These are phyloP conservation scores for Fusarium buharicum DNA, from an alignment of 2,329 filamentous ascomycete species.

Conservation along the genomic window DNA sequence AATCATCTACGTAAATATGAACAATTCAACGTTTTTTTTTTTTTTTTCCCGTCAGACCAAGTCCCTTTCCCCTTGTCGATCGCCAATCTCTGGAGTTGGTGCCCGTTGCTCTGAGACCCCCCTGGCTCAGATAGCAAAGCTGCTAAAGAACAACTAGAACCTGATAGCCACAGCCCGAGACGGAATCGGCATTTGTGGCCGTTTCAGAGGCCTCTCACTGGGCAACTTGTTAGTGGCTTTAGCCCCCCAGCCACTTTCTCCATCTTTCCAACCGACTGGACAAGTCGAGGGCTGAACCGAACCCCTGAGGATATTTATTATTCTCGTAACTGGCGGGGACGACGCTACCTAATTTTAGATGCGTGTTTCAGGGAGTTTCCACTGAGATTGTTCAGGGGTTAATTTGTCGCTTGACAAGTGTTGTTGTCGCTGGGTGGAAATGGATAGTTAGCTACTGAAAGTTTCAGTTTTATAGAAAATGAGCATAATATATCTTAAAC, in stretches of 20 bases:
- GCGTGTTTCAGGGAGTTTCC: constrained; percentile 33
- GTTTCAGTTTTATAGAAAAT: not conserved
- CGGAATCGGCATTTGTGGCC: constrained; percentile 26
- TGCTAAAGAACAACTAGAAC: not conserved
- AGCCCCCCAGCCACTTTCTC: constrained; percentile 17
- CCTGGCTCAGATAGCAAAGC: too few relatives aligned
- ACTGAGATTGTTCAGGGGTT: constrained; percentile 25
- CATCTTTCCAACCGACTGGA: not conserved
- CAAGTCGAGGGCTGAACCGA: constrained; percentile 7
- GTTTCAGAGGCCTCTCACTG: constrained; percentile 38
- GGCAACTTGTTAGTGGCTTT: constrained; percentile 25
- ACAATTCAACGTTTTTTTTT: not conserved
- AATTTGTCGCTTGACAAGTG: not conserved
- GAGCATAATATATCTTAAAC: not conserved
- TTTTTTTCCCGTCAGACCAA: not conserved
- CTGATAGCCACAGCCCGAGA: constrained; percentile 25
- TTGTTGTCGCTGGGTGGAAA: not conserved
- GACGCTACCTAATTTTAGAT: constrained; percentile 33
- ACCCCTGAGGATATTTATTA: constrained; percentile 25
- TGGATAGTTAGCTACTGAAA: too few relatives aligned
- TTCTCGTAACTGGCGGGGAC: constrained; percentile 30
- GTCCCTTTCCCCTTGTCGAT: constrained; percentile 11
- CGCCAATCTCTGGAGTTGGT: constrained; percentile 29
- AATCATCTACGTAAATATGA: not conserved
- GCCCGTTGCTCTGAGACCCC: not conserved